phyloP scores from a whole-genome alignment of 257 asterid species.

The Solanum virginianum region DNA sequence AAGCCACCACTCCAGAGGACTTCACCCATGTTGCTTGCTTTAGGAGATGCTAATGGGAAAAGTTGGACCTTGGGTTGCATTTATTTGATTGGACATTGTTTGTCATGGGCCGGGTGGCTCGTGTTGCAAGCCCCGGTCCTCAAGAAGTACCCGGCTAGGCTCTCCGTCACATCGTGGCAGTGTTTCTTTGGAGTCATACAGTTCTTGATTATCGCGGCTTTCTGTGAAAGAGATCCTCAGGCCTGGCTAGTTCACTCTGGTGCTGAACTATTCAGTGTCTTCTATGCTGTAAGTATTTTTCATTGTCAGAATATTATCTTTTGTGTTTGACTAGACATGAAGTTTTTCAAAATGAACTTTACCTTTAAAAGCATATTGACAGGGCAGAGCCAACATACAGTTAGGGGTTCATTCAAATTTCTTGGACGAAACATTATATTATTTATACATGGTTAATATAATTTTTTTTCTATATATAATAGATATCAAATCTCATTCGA shows the following conservation, averaged over 20 bases:
- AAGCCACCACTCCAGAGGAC: constrained; percentile 22
- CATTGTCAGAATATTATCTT: background rate
- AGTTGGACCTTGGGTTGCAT: constrained; percentile 90
- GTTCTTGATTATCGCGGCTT: constrained; percentile 74
- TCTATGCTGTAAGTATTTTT: constrained; percentile 65
- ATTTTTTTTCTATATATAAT: no score
- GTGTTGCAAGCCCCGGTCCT: constrained; percentile 83
- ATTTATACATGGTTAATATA: no score
- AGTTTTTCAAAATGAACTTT: no score
- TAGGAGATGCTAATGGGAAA: constrained; percentile 69
- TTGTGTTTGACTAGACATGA: background rate
- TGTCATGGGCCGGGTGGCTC: constrained; percentile 96
- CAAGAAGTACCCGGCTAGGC: constrained; percentile 82
- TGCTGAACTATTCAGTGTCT: constrained; percentile 80
- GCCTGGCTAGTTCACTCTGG: constrained; percentile 89
- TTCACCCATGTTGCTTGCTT: constrained; percentile 7
- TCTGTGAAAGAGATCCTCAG: constrained; percentile 63
- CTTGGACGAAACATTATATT: no score
- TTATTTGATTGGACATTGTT: constrained; percentile 83
- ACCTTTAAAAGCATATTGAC: no score
- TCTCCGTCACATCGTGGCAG: constrained; percentile 82
- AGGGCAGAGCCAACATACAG: no score
- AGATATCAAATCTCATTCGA: no score
- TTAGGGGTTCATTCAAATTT: no score
- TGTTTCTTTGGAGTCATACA: constrained; percentile 82